Percentiles rank a stretch among this genome's conserved stretches.
These are phyloP conservation scores for Ophiostoma sp. DNA, from an alignment of 2,329 filamentous ascomycete species.

Conservation along the genomic window DNA sequence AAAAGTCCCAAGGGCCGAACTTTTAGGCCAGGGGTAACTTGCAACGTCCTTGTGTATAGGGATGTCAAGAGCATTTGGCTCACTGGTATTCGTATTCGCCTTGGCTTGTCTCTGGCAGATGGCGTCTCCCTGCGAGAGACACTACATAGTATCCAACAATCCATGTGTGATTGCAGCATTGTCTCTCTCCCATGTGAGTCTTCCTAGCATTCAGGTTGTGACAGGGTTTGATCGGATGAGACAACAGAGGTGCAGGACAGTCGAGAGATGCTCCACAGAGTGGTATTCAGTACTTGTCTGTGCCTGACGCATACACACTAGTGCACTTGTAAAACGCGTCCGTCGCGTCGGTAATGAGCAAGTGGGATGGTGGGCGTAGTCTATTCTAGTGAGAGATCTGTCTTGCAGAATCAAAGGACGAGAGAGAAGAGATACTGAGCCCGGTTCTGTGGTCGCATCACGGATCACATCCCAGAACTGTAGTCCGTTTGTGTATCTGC, in stretches of 20 bases:
- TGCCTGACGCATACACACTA: not conserved
- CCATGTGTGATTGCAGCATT: not conserved
- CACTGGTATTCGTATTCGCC: not conserved
- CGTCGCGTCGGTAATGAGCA: conserved; percentile 12
- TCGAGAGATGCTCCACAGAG: not conserved
- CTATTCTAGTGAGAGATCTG: not conserved
- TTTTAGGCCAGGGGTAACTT: conserved; percentile 7
- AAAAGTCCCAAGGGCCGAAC: not conserved
- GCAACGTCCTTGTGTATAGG: conserved; percentile 4
- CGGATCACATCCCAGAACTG: not conserved
- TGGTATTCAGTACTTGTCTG: not conserved
- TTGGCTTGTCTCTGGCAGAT: not conserved
- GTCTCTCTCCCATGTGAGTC: not conserved
- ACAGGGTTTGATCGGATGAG: not conserved
- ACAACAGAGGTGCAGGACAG: not conserved
- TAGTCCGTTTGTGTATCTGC: too few species aligned
- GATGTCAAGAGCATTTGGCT: not conserved
- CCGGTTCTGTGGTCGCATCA: not conserved
- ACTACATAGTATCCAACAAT: not conserved
- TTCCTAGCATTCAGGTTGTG: not conserved
- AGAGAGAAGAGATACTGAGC: not conserved
- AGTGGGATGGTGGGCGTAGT: not conserved
- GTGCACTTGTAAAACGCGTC: conserved; percentile 7
- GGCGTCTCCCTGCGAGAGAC: not conserved
- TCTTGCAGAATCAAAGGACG: too few species aligned